Percentiles rank a stretch among this genome's conserved stretches.
Evolutionary conservation across 2,329 filamentous ascomycete species (phyloP).

Genomic region (Xylariales sp.): DNA sequence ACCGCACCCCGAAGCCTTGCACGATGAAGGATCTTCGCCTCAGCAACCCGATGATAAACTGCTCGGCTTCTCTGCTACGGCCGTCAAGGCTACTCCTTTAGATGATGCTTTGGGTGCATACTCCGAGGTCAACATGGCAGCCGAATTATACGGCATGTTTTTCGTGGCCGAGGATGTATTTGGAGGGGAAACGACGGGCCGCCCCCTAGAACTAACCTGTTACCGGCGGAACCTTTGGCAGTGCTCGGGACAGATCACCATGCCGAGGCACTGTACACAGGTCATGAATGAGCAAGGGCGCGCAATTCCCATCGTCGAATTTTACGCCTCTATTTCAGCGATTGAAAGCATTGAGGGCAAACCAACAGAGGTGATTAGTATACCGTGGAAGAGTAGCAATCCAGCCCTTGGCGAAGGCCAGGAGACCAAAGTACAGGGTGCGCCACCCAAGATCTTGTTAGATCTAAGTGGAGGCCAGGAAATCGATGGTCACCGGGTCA

Average conservation of each 20-base stretch:
- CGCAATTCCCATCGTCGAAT: conserved; percentile 78
- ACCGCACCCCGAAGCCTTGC: conserved; percentile 57
- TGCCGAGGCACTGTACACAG: conserved; percentile 78
- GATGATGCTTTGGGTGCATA: conserved; percentile 71
- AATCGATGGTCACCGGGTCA: conserved; percentile 82
- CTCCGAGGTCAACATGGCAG: conserved; percentile 73
- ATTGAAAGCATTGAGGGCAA: conserved; percentile 94
- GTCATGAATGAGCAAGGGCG: conserved; percentile 80
- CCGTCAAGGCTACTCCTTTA: conserved; percentile 69
- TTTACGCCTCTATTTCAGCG: conserved; percentile 85
- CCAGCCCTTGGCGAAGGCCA: conserved; percentile 59
- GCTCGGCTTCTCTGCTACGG: conserved; percentile 76
- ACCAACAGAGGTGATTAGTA: conserved; percentile 91
- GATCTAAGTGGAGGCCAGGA: conserved; percentile 70
- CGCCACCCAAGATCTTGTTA: conserved; percentile 66
- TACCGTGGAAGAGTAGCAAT: conserved; percentile 90
- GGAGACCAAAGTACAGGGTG: conserved; percentile 61
- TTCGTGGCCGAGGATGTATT: conserved; percentile 87
- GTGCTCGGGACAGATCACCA: conserved; percentile 85
- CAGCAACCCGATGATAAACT: conserved; percentile 75
- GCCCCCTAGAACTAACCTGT: conserved; percentile 87
- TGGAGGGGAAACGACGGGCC: conserved; percentile 65
- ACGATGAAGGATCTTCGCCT: conserved; percentile 60
- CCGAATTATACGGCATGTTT: conserved; percentile 89
- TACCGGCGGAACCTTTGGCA: conserved; percentile 96